phyloP scores from a whole-genome alignment of 1,139 yeast species.

The Pichia sp. region DNA sequence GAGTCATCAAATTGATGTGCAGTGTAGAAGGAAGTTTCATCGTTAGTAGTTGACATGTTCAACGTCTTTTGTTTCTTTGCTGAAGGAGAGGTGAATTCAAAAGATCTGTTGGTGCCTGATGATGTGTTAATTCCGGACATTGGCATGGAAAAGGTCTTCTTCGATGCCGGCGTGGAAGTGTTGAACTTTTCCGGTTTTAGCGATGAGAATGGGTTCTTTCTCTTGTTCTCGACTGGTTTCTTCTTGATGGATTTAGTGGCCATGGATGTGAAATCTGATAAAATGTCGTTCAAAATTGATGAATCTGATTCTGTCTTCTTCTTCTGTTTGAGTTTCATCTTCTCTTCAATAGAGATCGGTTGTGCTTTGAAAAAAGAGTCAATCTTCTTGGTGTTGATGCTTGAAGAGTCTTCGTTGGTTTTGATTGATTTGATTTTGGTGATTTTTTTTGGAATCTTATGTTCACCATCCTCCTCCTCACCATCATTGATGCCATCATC shows the following conservation, averaged over 20 bases:
- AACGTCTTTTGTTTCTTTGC: conserved; percentile 16
- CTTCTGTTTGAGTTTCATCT: conserved; percentile 19
- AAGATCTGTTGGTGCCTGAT: conserved; percentile 8
- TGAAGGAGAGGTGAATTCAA: conserved; percentile 12
- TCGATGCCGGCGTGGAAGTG: conserved; percentile 10
- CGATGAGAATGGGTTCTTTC: conserved; percentile 24
- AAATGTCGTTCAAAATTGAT: conserved; percentile 37
- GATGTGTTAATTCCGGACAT: conserved; percentile 5
- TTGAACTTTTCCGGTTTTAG: conserved; percentile 13
- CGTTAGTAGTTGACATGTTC: conserved; percentile 11
- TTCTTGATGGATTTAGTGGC: conserved; percentile 15
- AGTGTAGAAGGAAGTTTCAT: conserved; percentile 17
- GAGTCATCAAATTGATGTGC: conserved; percentile 17
- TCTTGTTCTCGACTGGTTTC: conserved; percentile 17
- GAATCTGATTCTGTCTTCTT: conserved; percentile 24
- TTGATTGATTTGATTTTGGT: conserved; percentile 20
- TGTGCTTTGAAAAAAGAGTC: conserved; percentile 43
- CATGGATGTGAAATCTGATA: conserved; percentile 35
- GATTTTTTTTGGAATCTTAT: conserved; percentile 36
- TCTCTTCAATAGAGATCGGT: conserved; percentile 8
- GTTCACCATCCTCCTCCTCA: conserved; percentile 31
- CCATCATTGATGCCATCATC: not conserved
- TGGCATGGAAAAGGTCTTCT: conserved; percentile 13
- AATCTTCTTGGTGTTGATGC: conserved; percentile 38
- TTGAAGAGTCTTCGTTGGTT: conserved; percentile 27